Base-by-base conservation (phyloP, 2,329 filamentous ascomycete species). In the Neurospora crassa region DNA sequence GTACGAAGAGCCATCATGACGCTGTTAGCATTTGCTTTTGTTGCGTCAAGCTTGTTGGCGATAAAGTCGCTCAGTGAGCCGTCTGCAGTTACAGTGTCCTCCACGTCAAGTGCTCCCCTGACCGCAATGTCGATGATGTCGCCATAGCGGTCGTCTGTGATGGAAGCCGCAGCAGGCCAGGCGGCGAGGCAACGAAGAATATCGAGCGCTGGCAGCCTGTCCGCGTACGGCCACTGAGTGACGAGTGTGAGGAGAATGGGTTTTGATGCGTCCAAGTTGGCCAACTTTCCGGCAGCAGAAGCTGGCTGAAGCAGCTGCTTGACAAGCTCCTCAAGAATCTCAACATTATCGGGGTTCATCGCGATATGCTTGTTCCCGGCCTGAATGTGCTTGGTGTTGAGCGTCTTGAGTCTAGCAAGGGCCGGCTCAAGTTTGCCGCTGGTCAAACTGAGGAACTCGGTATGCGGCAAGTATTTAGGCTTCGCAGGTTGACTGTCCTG, bases 1-100 rank as follows among this genome's bases (percentile, higher is more conserved):
- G 91, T 88, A 4, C 96, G 91, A 14, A 93, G 85, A 0, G 91
- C 90, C 84, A 99, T 92, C 91, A 98, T 97, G 12, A 89, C 88
- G 75, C 93, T 93, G 80, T 97, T 97, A 70, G 90, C 86, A 45
- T 89, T 89, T 0, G 91, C 84, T 0, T 86, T 82, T 5, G 81
- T 79, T 10, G 89, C 85, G 81, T 74, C 72, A 10, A 74, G 67
- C 6, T 43, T 59, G 1, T 40, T 71, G 2, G 69, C 53, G 71
- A 74, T 67, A 59, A 75, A 67, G 2, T 74, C 71, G 24, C 67
- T 24, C 7, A 76, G 41, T n/a, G 69, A 40, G 11, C 29, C 18
- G 7, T 16, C 45, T 16, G 68, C 1, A 5, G 68, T 8, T 16
- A 88, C 41, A 79, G 82, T 72, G 71, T 79, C 73, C 81, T 88